phyloP scores from a whole-genome alignment of 768 basidiomycete species.

The Suillus fuscotomentosus region DNA sequence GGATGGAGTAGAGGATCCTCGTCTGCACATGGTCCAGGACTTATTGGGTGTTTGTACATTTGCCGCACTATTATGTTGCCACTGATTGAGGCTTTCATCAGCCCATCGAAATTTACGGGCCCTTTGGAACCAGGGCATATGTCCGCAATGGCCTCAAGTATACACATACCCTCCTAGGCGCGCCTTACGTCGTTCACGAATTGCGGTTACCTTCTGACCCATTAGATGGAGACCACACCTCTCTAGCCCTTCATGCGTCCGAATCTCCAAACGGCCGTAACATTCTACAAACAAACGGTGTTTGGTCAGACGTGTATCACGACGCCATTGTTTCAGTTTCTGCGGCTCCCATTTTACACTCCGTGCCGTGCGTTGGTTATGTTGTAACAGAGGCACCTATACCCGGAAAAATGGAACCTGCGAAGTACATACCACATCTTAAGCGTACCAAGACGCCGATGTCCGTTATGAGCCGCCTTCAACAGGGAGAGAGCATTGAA shows the following conservation, averaged over 20 bases:
- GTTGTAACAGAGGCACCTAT: constrained; percentile 68
- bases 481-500: constrained; percentile 59
- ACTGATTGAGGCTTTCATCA: constrained; percentile 25
- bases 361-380: constrained; percentile 80
- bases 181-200: constrained; percentile 81
- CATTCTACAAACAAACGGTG: constrained; percentile 54
- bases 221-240: constrained; percentile 44
- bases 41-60: constrained; percentile 18
- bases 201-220: constrained; percentile 66
- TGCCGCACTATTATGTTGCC: not conserved
- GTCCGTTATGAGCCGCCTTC: constrained; percentile 63
- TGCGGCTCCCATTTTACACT: constrained; percentile 78
- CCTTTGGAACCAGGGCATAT: constrained; percentile 78
- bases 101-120: constrained; percentile 85
- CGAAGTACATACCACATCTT: constrained; percentile 64
- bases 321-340: constrained; percentile 59
- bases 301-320: constrained; percentile 66
- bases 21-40: constrained; percentile 32
- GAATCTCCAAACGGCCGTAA: constrained; percentile 66
- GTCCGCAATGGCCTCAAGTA: constrained; percentile 65
- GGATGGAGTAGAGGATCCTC: constrained; percentile 59
- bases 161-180: constrained; percentile 65
- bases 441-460: constrained; percentile 69
- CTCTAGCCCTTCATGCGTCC: constrained; percentile 44
- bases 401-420: constrained; percentile 75